Base-by-base conservation (phyloP, 164 flowering plant species). In the Annona cherimola region DNA sequence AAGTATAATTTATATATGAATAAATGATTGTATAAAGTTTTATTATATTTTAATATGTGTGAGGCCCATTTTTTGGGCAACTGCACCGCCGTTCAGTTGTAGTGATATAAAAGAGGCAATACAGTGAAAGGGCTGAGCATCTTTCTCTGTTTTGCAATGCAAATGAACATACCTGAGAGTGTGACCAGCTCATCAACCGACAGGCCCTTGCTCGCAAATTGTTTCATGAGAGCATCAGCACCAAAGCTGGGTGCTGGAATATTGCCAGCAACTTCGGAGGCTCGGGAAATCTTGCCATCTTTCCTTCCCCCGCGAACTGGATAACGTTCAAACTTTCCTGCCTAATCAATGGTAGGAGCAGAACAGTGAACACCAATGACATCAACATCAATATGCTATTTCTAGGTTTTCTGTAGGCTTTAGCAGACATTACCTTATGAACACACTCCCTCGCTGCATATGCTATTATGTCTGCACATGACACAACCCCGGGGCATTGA, bases 381-480 rank as follows among this genome's bases (percentile, higher is more conserved):
- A 63, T 50, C 12, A 54, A 68, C n/a, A 40, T 26, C 43, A 14
- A 5, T 4, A 7, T 26, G 35, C 35, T 26, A 26, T 26, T 26
- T 6, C 41, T 50, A 42, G 5, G 35, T 4, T 1, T 66, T 42
- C 12, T 60, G 19, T 16, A 43, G 19, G 63, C 5, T 69, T 41
- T 20, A 8, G 42, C 9, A 7, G 35, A 35, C 66, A 70, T 70
- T 41, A 75, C 83, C 45, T 69, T 43, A 41, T 61, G 43, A 46
- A 77, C 78, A 63, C 81, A 76, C 42, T 82, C 84, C 61, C 84
- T 76, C 26, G 84, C 82, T 4, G 79, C 83, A 61, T 70, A 65
- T 16, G 84, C 69, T 61, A 80, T 71, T 40, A 80, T 77, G 60
- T 82, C 84, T 1, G 84, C 79, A 61, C 84, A 82, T 0, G 84